Conservation (phyloP, 805 yeast species). For the Candida pseudoglaebosa region DNA sequence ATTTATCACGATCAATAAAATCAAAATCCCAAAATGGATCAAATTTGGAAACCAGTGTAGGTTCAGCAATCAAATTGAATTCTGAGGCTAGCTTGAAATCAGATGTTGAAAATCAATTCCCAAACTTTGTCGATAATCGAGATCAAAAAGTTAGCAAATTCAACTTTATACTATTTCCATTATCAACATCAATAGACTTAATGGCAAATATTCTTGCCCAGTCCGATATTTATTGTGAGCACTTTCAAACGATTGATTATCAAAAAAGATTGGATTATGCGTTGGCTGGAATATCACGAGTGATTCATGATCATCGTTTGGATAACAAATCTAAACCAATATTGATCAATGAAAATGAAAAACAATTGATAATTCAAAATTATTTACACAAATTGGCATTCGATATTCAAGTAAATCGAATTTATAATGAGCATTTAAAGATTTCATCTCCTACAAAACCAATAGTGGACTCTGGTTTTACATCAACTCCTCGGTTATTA, state of each 20-base stretch:
- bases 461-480: slow-evolving; percentile 4
- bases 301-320: slow-evolving; percentile 4
- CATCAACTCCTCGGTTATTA: slow-evolving; percentile 2
- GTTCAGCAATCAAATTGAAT: no score
- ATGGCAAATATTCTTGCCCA: slow-evolving; percentile 30
- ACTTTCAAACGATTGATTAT: slow-evolving; percentile 34
- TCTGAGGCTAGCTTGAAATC: no score
- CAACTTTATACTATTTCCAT: slow-evolving; percentile 20
- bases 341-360: slow-evolving; percentile 29
- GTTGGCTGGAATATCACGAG: slow-evolving; percentile 19
- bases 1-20: slow-evolving; percentile 14
- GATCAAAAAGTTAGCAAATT: slow-evolving; percentile 18
- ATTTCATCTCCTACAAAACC: slow-evolving; percentile 8
- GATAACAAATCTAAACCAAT: slow-evolving; percentile 6
- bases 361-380: slow-evolving; percentile 37
- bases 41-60: no score
- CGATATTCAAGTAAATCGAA: slow-evolving; percentile 61
- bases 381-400: slow-evolving; percentile 54
- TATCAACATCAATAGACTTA: slow-evolving; percentile 13
- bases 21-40: no score
- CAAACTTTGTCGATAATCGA: slow-evolving; percentile 20
- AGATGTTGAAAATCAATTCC: slow-evolving; percentile 12
- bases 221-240: slow-evolving; percentile 57
- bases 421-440: slow-evolving; percentile 40
- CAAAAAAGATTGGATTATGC: slow-evolving; percentile 38